Conservation (phyloP, 345 rosid genomes). For the Cardiospermum halicacabum region DNA sequence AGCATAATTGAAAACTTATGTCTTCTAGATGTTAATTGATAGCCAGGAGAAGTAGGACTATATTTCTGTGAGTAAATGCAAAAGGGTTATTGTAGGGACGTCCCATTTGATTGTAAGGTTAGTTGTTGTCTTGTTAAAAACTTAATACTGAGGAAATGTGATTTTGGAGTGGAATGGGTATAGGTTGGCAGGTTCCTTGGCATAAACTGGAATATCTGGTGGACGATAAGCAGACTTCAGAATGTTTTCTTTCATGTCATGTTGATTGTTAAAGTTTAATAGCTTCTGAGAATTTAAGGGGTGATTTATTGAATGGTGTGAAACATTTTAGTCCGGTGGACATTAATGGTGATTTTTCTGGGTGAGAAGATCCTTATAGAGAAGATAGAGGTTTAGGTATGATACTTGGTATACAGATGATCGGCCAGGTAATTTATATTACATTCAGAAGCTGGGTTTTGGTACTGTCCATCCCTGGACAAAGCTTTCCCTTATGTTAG, state of each 20-base stretch:
- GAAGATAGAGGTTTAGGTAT: conserved; percentile 50
- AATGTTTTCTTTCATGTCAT: conserved; percentile 87
- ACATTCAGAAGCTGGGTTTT: background rate
- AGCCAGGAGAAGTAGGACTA: conserved; percentile 72
- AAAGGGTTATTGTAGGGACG: conserved; percentile 51
- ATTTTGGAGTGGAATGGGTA: conserved; percentile 97
- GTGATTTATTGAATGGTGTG: conserved; percentile 53
- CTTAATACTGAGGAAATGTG: conserved; percentile 89
- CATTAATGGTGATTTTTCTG: conserved; percentile 68
- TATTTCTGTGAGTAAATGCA: conserved; percentile 95
- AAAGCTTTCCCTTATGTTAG: background rate
- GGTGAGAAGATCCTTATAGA: conserved; percentile 83
- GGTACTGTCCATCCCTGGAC: background rate
- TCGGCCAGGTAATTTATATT: background rate
- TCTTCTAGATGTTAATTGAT: conserved; percentile 76
- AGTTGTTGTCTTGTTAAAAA: conserved; percentile 80
- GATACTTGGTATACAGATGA: background rate
- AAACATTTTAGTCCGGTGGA: conserved; percentile 75
- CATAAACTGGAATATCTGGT: conserved; percentile 61
- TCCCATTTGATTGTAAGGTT: conserved; percentile 79
- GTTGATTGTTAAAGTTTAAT: conserved; percentile 76
- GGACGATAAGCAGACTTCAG: conserved; percentile 85
- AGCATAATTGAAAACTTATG: conserved; percentile 83
- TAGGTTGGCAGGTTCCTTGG: conserved; percentile 79
- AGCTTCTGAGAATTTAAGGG: conserved; percentile 64